Conservation (phyloP, 2,329 filamentous ascomycete species). For the Diaporthe velutina region DNA sequence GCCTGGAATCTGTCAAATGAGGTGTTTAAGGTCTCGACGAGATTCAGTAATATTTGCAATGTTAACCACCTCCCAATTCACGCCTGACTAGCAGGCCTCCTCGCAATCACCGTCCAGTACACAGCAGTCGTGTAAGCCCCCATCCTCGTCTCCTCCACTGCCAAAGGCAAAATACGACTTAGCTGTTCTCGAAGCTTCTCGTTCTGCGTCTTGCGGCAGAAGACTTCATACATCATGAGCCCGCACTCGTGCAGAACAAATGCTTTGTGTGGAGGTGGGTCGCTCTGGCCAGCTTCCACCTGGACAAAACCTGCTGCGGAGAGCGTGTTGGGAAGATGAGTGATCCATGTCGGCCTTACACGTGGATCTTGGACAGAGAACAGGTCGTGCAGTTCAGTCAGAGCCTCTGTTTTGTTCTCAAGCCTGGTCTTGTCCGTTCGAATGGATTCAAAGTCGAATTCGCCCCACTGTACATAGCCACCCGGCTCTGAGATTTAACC, state of each 20-base stretch:
- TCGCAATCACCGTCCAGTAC: slow-evolving; percentile 33
- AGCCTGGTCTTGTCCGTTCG: not conserved
- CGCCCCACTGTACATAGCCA: slow-evolving; percentile 11
- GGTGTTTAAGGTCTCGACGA: not conserved
- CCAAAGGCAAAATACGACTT: slow-evolving; percentile 38
- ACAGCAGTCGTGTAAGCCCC: slow-evolving; percentile 34
- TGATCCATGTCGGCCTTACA: not conserved
- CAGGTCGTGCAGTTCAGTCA: not conserved
- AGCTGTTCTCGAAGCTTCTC: slow-evolving; percentile 38
- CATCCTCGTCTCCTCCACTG: slow-evolving; percentile 36
- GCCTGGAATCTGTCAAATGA: not conserved
- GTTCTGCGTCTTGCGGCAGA: slow-evolving; percentile 42
- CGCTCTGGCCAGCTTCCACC: not conserved
- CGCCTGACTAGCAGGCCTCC: slow-evolving; percentile 19
- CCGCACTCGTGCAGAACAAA: slow-evolving; percentile 2
- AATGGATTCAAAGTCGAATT: slow-evolving; percentile 1
- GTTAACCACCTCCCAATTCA: not conserved
- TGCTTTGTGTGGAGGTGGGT: not conserved
- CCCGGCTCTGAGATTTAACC: not conserved
- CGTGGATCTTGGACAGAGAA: not conserved
- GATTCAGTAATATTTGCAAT: not conserved
- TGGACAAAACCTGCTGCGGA: not conserved
- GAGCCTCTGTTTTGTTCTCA: not conserved
- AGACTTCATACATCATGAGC: slow-evolving; percentile 43
- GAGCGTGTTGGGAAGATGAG: not conserved